These are phyloP conservation scores for Phaffomyces antillensis DNA, from an alignment of 805 yeast species.

Conservation along the genomic window DNA sequence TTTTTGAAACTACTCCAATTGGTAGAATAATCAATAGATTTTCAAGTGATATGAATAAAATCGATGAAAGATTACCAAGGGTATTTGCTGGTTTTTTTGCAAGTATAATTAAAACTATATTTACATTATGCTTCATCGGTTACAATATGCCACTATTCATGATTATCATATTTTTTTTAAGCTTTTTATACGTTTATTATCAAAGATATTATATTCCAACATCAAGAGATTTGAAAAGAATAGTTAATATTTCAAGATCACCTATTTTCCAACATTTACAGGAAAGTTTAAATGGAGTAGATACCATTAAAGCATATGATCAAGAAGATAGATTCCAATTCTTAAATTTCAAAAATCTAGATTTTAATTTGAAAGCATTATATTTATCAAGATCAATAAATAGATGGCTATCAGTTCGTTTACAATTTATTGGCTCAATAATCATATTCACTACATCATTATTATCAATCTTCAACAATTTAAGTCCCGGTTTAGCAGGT, in stretches of 20 bases:
- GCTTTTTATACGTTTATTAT: conserved; percentile 59
- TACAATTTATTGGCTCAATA: conserved; percentile 53
- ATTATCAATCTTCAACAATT: conserved; percentile 37
- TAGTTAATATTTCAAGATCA: conserved; percentile 59
- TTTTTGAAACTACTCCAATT: conserved; percentile 62
- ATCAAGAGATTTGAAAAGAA: conserved; percentile 72
- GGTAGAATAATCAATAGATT: conserved; percentile 63
- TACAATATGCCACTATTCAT: conserved; percentile 48
- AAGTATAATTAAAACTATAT: conserved; percentile 35
- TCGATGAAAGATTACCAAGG: conserved; percentile 53
- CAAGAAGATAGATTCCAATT: conserved; percentile 56
- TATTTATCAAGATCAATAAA: conserved; percentile 55
- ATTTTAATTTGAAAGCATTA: conserved; percentile 74
- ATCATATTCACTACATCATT: conserved; percentile 46
- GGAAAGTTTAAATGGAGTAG: conserved; percentile 71
- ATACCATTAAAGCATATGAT: conserved; percentile 72
- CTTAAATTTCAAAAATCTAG: conserved; percentile 60
- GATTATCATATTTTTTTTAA: conserved; percentile 33
- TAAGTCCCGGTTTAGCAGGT: conserved; percentile 57
- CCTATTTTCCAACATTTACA: conserved; percentile 81
- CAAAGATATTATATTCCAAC: conserved; percentile 64
- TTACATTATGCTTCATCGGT: conserved; percentile 47
- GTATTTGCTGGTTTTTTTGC: conserved; percentile 42
- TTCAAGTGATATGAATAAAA: conserved; percentile 51
- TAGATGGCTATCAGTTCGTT: conserved; percentile 59